phyloP scores from a whole-genome alignment of 2,329 filamentous ascomycete species.

The Paracorniculantispora psalliotae region DNA sequence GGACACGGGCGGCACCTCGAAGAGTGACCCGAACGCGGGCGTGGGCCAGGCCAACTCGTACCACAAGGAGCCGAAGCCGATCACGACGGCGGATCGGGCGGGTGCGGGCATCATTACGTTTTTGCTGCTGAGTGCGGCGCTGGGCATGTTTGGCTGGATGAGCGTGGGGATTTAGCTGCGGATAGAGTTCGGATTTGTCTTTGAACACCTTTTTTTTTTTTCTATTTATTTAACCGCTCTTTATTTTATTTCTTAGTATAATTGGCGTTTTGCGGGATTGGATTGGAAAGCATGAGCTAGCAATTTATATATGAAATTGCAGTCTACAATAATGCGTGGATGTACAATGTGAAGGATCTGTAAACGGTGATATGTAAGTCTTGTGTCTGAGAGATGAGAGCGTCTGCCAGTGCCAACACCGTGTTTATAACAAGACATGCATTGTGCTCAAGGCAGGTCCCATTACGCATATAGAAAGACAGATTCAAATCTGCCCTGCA shows the following conservation, averaged over 20 bases:
- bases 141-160: slow-evolving; percentile 49
- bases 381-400: too few species aligned
- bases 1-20: slow-evolving; percentile 46
- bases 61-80: slow-evolving; percentile 26
- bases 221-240: background rate
- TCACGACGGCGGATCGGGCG: slow-evolving; percentile 41
- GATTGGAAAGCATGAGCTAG: slow-evolving; percentile 1
- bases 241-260: background rate
- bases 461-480: too few species aligned
- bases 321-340: too few species aligned
- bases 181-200: too few species aligned
- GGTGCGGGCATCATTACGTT: slow-evolving; percentile 45
- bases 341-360: too few species aligned
- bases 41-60: slow-evolving; percentile 31
- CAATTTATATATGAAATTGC: slow-evolving; percentile 4
- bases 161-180: too few species aligned
- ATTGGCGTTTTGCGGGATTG: slow-evolving; percentile 1
- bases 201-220: background rate
- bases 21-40: slow-evolving; percentile 40
- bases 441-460: too few species aligned
- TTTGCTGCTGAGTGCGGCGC: too few species aligned
- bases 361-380: too few species aligned
- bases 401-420: too few species aligned
- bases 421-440: too few species aligned
- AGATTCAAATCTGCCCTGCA: too few species aligned